phyloP scores from a whole-genome alignment of 2,329 filamentous ascomycete genomes.

The Sporothrix mexicana region DNA sequence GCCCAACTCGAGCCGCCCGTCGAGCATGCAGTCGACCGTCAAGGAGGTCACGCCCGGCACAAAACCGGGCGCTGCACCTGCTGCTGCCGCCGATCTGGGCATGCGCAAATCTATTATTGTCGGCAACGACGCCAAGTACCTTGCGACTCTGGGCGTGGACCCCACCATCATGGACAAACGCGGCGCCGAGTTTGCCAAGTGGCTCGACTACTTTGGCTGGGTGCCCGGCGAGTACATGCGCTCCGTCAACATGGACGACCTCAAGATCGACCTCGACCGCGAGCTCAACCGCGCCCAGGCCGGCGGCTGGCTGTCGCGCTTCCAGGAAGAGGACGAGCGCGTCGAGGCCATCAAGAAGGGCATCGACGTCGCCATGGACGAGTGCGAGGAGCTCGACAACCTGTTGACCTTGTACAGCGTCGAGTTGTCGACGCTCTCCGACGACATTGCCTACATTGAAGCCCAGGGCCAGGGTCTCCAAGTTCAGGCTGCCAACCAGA shows the following conservation, averaged over 20 bases:
- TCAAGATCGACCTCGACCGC: constrained; percentile 82
- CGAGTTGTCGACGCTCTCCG: constrained; percentile 91
- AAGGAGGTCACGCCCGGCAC: constrained; percentile 42
- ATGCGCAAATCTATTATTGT: constrained; percentile 66
- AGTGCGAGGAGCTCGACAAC: constrained; percentile 96
- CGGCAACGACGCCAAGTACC: constrained; percentile 79
- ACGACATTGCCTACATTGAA: constrained; percentile 97
- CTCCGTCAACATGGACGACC: constrained; percentile 74
- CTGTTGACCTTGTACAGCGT: constrained; percentile 93
- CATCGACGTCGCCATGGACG: constrained; percentile 86
- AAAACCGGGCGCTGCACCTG: neutral
- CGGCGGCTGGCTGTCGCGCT: constrained; percentile 86
- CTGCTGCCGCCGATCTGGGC: constrained; percentile 43
- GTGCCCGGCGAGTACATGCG: constrained; percentile 76
- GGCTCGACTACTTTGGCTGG: constrained; percentile 89
- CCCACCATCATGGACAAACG: constrained; percentile 74
- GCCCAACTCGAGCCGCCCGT: constrained; percentile 51
- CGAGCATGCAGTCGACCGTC: constrained; percentile 49
- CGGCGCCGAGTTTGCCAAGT: constrained; percentile 79
- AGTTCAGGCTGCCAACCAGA: constrained; percentile 96
- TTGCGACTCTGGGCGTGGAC: constrained; percentile 79
- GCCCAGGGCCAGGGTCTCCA: constrained; percentile 96
- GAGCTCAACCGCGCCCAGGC: constrained; percentile 91
- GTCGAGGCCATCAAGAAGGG: constrained; percentile 84
- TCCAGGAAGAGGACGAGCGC: constrained; percentile 85